Percentiles rank a stretch among this genome's conserved stretches.
These are phyloP conservation scores for Lactifluus volemus DNA, from an alignment of 768 basidiomycete species.

Conservation along the genomic window DNA sequence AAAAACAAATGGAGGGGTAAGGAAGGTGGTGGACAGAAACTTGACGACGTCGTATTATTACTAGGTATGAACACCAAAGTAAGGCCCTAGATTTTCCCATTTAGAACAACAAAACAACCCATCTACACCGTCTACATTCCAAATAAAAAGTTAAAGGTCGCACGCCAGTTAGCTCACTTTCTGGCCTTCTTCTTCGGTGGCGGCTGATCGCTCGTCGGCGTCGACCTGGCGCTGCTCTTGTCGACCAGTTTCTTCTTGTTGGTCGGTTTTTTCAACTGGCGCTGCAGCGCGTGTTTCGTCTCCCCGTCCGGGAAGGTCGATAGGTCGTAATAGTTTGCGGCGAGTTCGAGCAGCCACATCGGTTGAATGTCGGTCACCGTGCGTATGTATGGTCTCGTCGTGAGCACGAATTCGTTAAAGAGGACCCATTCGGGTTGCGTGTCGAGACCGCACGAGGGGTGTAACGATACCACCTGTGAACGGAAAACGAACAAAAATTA, in stretches of 20 bases:
- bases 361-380: slow-evolving; percentile 81
- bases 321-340: slow-evolving; percentile 62
- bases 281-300: slow-evolving; percentile 44
- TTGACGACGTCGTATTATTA: too few relatives aligned
- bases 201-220: neutral
- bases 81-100: too few relatives aligned
- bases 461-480: slow-evolving; percentile 55
- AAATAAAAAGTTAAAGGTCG: neutral
- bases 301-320: slow-evolving; percentile 57
- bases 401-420: slow-evolving; percentile 93
- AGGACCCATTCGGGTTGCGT: slow-evolving; percentile 87
- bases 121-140: too few relatives aligned
- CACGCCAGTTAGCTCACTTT: neutral
- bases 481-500: neutral
- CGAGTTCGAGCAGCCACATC: slow-evolving; percentile 74
- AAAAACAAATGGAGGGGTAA: too few relatives aligned
- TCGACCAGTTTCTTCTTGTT: neutral
- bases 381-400: slow-evolving; percentile 81
- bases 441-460: slow-evolving; percentile 84
- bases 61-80: too few relatives aligned
- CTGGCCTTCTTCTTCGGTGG: slow-evolving; percentile 1
- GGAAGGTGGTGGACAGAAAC: too few relatives aligned
- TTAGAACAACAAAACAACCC: too few relatives aligned
- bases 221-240: neutral
- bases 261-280: slow-evolving; percentile 6